phyloP scores from a whole-genome alignment of 1,284 basidiomycete species.

The Cryptococcus maquisensis region DNA sequence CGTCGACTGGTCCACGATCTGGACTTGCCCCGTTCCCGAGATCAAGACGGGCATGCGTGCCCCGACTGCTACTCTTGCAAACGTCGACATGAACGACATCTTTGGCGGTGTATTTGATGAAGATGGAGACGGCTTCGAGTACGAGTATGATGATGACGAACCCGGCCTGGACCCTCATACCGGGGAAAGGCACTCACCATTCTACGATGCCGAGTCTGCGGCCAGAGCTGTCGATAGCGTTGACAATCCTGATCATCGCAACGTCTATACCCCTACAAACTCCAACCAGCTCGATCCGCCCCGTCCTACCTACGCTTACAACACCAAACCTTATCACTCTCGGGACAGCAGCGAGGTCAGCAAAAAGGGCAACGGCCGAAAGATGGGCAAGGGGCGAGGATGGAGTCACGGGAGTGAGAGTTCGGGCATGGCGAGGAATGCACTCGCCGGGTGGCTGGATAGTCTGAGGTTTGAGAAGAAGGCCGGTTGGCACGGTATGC shows the following conservation, averaged over 20 bases:
- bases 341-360: slow-evolving; percentile 5
- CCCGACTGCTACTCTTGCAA: slow-evolving; percentile 24
- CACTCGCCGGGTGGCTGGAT: slow-evolving; percentile 36
- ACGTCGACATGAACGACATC: slow-evolving; percentile 26
- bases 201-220: not conserved
- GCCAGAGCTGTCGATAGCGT: not conserved
- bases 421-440: slow-evolving; percentile 26
- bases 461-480: slow-evolving; percentile 27
- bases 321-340: not conserved
- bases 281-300: slow-evolving; percentile 31
- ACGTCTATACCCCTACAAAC: slow-evolving; percentile 2
- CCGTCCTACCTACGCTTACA: slow-evolving; percentile 27
- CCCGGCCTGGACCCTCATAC: too few relatives aligned
- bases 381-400: slow-evolving; percentile 16
- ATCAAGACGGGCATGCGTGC: slow-evolving; percentile 48
- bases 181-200: too few relatives aligned
- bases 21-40: slow-evolving; percentile 55
- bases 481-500: not conserved
- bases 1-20: slow-evolving; percentile 69
- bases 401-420: slow-evolving; percentile 31
- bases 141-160: slow-evolving; percentile 20
- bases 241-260: not conserved
- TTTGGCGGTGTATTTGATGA: slow-evolving; percentile 41
- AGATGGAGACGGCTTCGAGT: slow-evolving; percentile 27
- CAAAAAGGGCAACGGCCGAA: slow-evolving; percentile 2